Conservation (phyloP, 2,329 filamentous ascomycete species). For the Sphaerulina musiva region DNA sequence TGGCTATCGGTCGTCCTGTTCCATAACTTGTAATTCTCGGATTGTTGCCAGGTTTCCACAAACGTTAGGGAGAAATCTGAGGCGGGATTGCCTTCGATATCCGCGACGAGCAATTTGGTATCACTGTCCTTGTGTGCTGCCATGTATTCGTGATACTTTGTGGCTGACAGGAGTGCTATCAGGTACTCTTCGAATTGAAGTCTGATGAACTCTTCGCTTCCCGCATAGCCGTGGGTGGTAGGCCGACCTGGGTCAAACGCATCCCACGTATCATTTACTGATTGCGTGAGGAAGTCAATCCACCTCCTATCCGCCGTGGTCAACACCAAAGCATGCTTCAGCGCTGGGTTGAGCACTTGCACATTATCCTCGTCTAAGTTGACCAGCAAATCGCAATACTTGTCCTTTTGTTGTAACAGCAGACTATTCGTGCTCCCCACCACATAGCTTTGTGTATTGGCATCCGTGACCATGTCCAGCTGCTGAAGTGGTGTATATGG, state of each 20-base stretch:
- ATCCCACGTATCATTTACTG: slow-evolving; percentile 95
- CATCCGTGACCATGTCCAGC: slow-evolving; percentile 85
- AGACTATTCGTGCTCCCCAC: slow-evolving; percentile 96
- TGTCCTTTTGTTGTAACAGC: slow-evolving; percentile 85
- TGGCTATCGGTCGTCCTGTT: slow-evolving; percentile 65
- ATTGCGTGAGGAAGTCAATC: slow-evolving; percentile 93
- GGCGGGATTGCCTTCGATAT: slow-evolving; percentile 71
- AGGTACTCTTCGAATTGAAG: slow-evolving; percentile 97
- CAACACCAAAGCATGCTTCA: slow-evolving; percentile 68
- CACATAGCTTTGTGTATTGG: slow-evolving; percentile 92
- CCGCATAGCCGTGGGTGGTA: slow-evolving; percentile 91
- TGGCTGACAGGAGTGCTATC: slow-evolving; percentile 75
- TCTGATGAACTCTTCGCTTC: slow-evolving; percentile 94
- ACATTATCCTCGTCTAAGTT: slow-evolving; percentile 88
- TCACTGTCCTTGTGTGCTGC: slow-evolving; percentile 42
- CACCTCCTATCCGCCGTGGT: slow-evolving; percentile 85
- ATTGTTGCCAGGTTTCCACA: slow-evolving; percentile 78
- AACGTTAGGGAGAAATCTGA: slow-evolving; percentile 78
- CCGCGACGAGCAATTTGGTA: slow-evolving; percentile 55
- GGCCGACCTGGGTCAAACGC: slow-evolving; percentile 79
- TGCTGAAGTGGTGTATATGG: slow-evolving; percentile 96
- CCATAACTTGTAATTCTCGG: slow-evolving; percentile 90
- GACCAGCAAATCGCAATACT: slow-evolving; percentile 92
- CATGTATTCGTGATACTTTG: slow-evolving; percentile 68
- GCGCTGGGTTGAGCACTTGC: slow-evolving; percentile 71